Percentiles rank a stretch among this genome's conserved stretches.
Evolutionary conservation across 345 rosid species (phyloP).

Genomic region (Adansonia digitata): DNA sequence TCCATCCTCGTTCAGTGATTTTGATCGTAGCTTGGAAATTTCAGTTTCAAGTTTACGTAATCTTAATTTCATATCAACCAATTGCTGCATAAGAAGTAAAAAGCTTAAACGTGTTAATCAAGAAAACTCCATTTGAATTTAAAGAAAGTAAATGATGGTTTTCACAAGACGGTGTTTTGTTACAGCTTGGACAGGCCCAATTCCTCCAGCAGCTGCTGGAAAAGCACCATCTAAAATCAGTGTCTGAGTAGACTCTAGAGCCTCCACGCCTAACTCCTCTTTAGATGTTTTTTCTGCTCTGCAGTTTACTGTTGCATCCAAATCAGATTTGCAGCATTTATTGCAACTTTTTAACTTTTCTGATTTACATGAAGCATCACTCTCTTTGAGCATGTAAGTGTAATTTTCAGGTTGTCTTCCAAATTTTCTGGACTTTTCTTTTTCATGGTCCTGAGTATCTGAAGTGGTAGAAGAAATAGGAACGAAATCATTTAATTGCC

Average conservation of each 20-base stretch:
- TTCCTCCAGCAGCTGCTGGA: not conserved
- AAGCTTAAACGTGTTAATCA: not conserved
- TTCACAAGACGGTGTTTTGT: not conserved
- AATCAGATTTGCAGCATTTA: not conserved
- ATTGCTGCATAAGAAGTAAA: slow-evolving; percentile 1
- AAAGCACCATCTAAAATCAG: not conserved
- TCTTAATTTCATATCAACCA: slow-evolving; percentile 3
- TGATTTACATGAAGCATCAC: not conserved
- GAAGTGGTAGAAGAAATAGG: not conserved
- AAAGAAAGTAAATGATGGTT: not conserved
- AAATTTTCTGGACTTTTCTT: not conserved
- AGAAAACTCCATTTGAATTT: not conserved
- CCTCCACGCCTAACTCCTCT: not conserved
- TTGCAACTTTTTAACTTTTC: not conserved
- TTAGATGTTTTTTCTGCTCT: not conserved
- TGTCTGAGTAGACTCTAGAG: slow-evolving; percentile 6
- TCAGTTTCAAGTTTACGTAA: not conserved
- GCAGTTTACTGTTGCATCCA: not conserved
- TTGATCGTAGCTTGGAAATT: not conserved
- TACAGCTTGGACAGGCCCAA: slow-evolving; percentile 3
- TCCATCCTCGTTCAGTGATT: not conserved
- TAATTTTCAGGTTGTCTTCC: not conserved
- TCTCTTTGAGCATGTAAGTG: not conserved
- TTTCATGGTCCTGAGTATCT: not conserved
- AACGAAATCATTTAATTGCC: not conserved